A percentile compares a stretch with the other conserved stretches of the same genome.
phyloP scores from a whole-genome alignment of 768 basidiomycete genomes.

The Arthromyces matolae region DNA sequence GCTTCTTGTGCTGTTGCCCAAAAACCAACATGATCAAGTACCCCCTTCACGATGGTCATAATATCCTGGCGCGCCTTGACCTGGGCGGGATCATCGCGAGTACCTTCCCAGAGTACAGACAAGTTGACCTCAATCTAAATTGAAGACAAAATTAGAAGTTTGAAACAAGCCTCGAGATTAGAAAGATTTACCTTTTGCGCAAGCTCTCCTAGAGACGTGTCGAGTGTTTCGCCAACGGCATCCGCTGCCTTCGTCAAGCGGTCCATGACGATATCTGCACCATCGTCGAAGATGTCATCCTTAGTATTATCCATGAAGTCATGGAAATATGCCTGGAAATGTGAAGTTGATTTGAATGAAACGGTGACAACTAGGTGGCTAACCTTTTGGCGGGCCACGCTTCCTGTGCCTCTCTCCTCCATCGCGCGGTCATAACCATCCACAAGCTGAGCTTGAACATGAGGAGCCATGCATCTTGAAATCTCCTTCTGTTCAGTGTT shows the following conservation, averaged over 20 bases:
- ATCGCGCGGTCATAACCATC: constrained; percentile 53
- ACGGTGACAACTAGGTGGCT: neutral
- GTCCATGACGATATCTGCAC: constrained; percentile 47
- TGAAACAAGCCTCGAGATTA: constrained; percentile 12
- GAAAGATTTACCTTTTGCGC: constrained; percentile 45
- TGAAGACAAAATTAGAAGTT: neutral
- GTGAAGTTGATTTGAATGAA: neutral
- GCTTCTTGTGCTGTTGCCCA: constrained; percentile 41
- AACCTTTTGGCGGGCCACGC: constrained; percentile 60
- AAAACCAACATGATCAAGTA: constrained; percentile 41
- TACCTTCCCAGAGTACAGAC: constrained; percentile 57
- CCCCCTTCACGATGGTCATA: constrained; percentile 32
- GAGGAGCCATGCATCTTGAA: constrained; percentile 53
- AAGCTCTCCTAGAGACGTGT: constrained; percentile 42
- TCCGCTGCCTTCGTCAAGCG: constrained; percentile 43
- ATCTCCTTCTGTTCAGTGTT: constrained; percentile 55
- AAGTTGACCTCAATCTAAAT: constrained; percentile 56
- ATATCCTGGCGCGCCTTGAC: constrained; percentile 35
- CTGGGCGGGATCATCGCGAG: constrained; percentile 46
- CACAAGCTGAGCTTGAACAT: constrained; percentile 47
- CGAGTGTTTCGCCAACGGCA: constrained; percentile 47
- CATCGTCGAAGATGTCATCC: constrained; percentile 48
- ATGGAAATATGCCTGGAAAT: constrained; percentile 44
- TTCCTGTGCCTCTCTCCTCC: constrained; percentile 51
- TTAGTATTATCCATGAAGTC: constrained; percentile 40